A percentile compares a stretch with the other conserved stretches of the same genome.
Evolutionary conservation across 352 stramenopile species (phyloP).

Genomic region (Pythium diclinum): DNA sequence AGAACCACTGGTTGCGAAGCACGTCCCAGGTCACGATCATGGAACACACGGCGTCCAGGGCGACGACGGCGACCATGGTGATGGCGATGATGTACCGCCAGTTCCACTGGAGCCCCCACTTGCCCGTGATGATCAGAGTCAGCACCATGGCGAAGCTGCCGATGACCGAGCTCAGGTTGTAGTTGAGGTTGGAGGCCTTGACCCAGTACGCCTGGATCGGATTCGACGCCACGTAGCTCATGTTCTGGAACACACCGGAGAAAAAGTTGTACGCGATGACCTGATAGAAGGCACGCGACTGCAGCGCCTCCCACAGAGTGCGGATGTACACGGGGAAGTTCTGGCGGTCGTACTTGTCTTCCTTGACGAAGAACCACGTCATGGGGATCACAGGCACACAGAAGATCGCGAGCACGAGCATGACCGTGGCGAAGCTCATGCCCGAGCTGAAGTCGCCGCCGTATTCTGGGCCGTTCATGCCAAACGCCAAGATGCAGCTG

Average conservation of each 20-base stretch:
- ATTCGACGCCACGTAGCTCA: conserved; percentile 24
- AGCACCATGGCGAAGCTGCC: conserved; percentile 15
- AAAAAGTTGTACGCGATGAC: conserved; percentile 30
- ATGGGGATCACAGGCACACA: conserved; percentile 27
- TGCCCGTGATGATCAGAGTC: conserved; percentile 21
- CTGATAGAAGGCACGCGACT: conserved; percentile 32
- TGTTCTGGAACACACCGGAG: conserved; percentile 27
- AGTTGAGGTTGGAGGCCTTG: conserved; percentile 26
- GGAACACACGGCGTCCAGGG: conserved; percentile 23
- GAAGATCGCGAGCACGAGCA: conserved; percentile 32
- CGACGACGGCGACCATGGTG: conserved; percentile 24
- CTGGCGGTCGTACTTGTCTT: conserved; percentile 27
- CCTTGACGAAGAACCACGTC: conserved; percentile 35
- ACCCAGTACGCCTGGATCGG: conserved; percentile 28
- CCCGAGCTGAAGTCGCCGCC: conserved; percentile 28
- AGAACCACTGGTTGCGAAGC: conserved; percentile 28
- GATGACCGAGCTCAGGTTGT: conserved; percentile 25
- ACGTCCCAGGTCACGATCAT: conserved; percentile 31
- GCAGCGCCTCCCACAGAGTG: conserved; percentile 31
- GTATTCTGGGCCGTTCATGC: conserved; percentile 32
- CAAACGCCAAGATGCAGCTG: conserved; percentile 22
- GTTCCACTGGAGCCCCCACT: conserved; percentile 34
- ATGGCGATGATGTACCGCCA: conserved; percentile 24
- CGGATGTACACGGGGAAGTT: conserved; percentile 32
- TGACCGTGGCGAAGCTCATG: conserved; percentile 26